Evolutionary conservation across 352 stramenopile species (phyloP).

Genomic region (Globisporangium orthogonon): DNA sequence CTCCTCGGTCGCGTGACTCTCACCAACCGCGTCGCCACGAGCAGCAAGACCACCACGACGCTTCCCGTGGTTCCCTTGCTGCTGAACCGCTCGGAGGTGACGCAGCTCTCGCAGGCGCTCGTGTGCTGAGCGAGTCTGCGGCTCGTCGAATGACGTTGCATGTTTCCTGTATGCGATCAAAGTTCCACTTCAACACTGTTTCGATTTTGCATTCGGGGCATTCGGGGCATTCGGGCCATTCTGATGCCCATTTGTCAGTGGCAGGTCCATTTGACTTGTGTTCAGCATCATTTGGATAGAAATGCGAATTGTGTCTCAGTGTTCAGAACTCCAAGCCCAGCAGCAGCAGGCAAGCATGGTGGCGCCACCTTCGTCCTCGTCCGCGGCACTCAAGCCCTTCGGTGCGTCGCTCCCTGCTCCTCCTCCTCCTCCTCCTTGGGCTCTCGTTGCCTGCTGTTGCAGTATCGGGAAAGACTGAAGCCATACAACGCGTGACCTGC

Average conservation of each 20-base stretch:
- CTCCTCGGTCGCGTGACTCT: conserved; percentile 57
- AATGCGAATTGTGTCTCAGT: neutral
- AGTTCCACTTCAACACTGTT: too few relatives aligned
- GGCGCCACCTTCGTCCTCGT: neutral
- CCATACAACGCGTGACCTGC: neutral
- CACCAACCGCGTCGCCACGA: neutral
- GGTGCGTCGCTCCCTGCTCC: conserved; percentile 12
- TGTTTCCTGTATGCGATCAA: too few relatives aligned
- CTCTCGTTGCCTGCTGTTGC: too few relatives aligned
- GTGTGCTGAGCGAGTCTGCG: conserved; percentile 24
- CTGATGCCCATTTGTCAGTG: neutral
- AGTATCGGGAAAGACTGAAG: too few relatives aligned
- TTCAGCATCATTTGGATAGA: neutral
- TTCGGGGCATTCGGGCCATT: too few relatives aligned
- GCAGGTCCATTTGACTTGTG: neutral
- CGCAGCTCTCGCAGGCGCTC: conserved; percentile 34
- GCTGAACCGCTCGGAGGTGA: conserved; percentile 39
- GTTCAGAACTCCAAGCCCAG: too few relatives aligned
- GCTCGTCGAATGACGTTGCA: too few relatives aligned
- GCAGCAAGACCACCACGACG: neutral
- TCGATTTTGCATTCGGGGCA: too few relatives aligned
- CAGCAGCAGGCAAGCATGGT: neutral
- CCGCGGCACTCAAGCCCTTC: conserved; percentile 32
- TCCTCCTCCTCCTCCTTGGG: too few relatives aligned
- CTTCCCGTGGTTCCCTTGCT: conserved; percentile 25